phyloP scores from a whole-genome alignment of 2,329 filamentous ascomycete species.

The Aureobasidium musti region DNA sequence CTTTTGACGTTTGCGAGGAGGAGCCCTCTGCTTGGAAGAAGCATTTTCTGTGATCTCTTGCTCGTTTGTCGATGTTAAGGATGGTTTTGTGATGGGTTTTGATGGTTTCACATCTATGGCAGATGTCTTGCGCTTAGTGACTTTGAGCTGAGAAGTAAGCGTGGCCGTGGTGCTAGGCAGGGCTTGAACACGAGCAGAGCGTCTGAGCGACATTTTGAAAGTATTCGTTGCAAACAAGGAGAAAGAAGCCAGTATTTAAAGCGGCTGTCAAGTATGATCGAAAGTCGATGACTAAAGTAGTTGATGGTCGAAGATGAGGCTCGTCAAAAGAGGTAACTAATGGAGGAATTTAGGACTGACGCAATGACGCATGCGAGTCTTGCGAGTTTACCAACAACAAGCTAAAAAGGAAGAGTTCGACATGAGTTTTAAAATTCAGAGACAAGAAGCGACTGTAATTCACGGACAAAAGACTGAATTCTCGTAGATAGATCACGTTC shows the following conservation, averaged over 20 bases:
- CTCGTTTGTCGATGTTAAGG: background rate
- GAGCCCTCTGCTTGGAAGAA: conserved; percentile 33
- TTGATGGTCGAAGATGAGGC: background rate
- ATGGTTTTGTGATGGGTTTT: background rate
- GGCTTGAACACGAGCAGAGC: conserved; percentile 51
- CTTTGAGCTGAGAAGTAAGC: conserved; percentile 24
- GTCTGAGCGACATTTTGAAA: conserved; percentile 53
- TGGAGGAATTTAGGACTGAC: background rate
- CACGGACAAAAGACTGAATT: background rate
- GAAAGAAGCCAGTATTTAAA: background rate
- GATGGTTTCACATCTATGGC: background rate
- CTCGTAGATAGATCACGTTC: background rate
- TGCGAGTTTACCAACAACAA: background rate
- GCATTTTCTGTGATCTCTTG: conserved; percentile 17
- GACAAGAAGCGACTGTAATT: background rate
- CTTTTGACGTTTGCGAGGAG: conserved; percentile 25
- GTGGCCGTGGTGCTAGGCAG: conserved; percentile 3
- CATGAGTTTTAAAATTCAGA: too few relatives aligned
- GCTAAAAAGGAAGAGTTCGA: background rate
- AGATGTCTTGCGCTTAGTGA: conserved; percentile 12
- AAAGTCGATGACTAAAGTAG: background rate
- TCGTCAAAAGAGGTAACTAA: background rate
- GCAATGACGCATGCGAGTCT: conserved; percentile 8
- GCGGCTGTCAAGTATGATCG: background rate
- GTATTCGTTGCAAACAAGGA: background rate